Evolutionary conservation across 305 asterid genomes (phyloP), one percentile per base, ranked within the genome.

Genomic region (Fraxinus xanthoxyloides): DNA sequence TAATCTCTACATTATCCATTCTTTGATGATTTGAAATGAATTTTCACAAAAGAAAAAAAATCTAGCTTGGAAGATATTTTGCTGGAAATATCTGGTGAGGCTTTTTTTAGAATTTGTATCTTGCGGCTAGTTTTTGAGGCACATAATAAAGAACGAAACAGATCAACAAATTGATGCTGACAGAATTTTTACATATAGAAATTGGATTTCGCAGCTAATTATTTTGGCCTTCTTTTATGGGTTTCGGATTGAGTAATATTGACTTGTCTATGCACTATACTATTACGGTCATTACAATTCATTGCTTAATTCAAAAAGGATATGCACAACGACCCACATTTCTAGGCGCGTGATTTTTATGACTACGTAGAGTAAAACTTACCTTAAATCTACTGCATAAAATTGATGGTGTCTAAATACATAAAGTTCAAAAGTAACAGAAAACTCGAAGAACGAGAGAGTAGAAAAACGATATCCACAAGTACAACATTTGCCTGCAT

Each of bases 21-120:
- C 10, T 88, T 35, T 82, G 84, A 78, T 89, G 88, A 82, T 80
- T 28, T 78, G 77, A 78, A 76, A 82, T 56, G 38, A 73, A 36
- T n/a, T 28, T 31, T n/a, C 72, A 21, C 69, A 77, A 73, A 63
- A 79, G 76, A 79, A 32, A 32, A 34, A 34, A 34, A 34, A 87
- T 87, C 82, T 77, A 12, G 72, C 21, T 38, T 73, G 46, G 75
- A 28, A 61, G 90, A 85, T 84, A 85, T 87, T 87, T 84, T 77
- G 54, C 63, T 34, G 79, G 84, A 86, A 86, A 84, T 86, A 84
- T 87, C 89, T 84, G 10, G 43, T 2, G 26, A 6, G 4, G 75
- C 67, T 78, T 26, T 54, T 86, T 61, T 59, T 77, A 40, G 34
- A 48, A 78, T 77, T 65, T 74, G 77, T 65, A 43, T 77, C 77